Base-by-base conservation (phyloP, 2,329 filamentous ascomycete species). In the Calonectria hongkongensis region DNA sequence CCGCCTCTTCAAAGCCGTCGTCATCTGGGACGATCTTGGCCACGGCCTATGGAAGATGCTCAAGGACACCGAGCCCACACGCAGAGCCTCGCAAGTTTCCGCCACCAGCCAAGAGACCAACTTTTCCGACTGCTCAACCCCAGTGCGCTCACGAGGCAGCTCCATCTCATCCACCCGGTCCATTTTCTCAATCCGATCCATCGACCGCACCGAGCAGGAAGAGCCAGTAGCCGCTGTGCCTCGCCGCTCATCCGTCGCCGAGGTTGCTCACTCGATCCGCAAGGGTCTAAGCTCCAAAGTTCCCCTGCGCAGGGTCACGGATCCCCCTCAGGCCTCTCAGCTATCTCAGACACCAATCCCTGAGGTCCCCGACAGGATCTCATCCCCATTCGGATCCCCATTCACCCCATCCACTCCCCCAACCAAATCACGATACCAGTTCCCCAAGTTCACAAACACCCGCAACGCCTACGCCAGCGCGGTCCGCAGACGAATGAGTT, bases 1-100 rank as follows among this genome's bases (percentile, higher is more conserved):
- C 41, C 79, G 81, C 16, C 77, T 84, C 5, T 85, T 85, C 81
- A 84, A 83, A 73, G 83, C 83, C 30, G 81, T 81, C 13, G 83
- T 85, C 47, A 81, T 85, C 43, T 85, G 83, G 83, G 83, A 85
- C 68, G 81, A 84, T 47, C 78, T 85, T 36, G 83, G 83, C 43
- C 82, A 79, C 65, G 78, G 80, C 41, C 79, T 85, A 43, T 85
- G 83, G 83, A 75, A 80, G 75, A 79, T 71, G 6, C 78, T 80
- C 30, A 79, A 72, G 72, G 73, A 51, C 33, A 36, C 54, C 65
- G 74, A 72, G n/a, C 54, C 74, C 36, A 71, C 50, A 72, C 68
- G 48, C 10, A 47, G 47, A 60, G 58, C 25, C 27, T 68, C 65
- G 25, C 64, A 58, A 18, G 54, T 58, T 58, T 58, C 54, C 54